Evolutionary conservation across 2,329 filamentous ascomycete genomes (phyloP).

Genomic region (Verticillium tricorpus): DNA sequence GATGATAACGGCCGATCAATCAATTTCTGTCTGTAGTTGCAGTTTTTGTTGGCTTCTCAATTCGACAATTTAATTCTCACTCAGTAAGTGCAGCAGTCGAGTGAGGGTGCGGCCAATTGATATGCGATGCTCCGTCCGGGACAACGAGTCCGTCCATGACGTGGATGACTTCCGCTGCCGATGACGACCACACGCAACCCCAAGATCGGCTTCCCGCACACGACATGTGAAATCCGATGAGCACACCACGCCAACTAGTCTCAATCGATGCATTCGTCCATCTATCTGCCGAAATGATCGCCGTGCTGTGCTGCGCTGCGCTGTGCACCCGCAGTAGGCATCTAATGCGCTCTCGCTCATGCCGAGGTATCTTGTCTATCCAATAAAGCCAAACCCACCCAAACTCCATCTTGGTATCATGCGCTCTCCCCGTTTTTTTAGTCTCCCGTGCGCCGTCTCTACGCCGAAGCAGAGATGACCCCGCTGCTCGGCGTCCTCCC

Average conservation of each 20-base stretch:
- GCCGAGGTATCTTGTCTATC: background rate
- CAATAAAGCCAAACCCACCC: background rate
- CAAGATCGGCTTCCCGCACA: background rate
- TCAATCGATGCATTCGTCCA: background rate
- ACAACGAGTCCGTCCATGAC: conserved; percentile 4
- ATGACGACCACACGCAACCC: background rate
- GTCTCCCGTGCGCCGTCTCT: background rate
- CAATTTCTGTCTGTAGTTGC: background rate
- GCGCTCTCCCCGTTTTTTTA: background rate
- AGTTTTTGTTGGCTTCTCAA: background rate
- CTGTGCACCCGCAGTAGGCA: background rate
- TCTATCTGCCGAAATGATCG: background rate
- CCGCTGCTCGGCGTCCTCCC: background rate
- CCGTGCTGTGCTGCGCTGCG: background rate
- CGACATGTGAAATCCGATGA: background rate
- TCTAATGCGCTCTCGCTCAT: background rate
- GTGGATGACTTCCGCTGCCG: conserved; percentile 8
- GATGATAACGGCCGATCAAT: background rate
- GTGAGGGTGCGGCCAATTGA: background rate
- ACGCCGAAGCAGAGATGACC: background rate
- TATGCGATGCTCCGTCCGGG: background rate
- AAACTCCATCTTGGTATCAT: background rate
- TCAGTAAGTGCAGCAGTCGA: background rate
- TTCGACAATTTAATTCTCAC: background rate
- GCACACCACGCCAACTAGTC: background rate